Evolutionary conservation across 352 stramenopile species (phyloP), one percentile per base, ranked within the genome.

Genomic region (Phytophthora megakarya): DNA sequence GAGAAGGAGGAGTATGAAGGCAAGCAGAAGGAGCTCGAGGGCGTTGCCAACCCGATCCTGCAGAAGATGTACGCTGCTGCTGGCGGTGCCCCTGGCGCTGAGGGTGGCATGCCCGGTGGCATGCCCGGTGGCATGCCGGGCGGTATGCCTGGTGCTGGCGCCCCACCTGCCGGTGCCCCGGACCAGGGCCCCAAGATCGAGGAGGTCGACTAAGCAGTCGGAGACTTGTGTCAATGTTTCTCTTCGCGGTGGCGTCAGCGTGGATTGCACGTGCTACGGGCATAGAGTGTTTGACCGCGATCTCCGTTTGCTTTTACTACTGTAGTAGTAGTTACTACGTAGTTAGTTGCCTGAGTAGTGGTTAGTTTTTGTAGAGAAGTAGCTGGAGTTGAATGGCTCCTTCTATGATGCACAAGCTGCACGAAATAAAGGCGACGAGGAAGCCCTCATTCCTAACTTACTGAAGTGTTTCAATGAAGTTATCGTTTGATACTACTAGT

Each of bases 21-120:
- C 23, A 80, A 96, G 75, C 89, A 97, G 76, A 97, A 97, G 73
- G 88, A 97, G 75, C 75, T 97, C 0, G 89, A 97, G 60, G 60
- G 61, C 28, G 62, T 96, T 28, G 89, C 81, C 3, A 97, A 96
- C 63, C 89, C 86, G 10, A 94, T 96, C 28, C 48, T 97, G 55
- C 86, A 93, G 57, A 81, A 81, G 68, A 81, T 90, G 47, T 96
- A 96, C 56, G 87, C 92, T 55, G 78, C 73, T 59, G 80, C 75
- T 45, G 79, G 68, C 51, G 83, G 65, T 56, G 79, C 61, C 1
- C 67, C 75, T 32, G 76, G 79, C 15, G 79, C 61, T 18, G 61
- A 70, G 26, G 61, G 56, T 53, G 63, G 77, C 39, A 80, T 83
- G 67, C 65, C 70, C 11, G 77, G 79, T 30, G 64, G 64, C 23